Evolutionary conservation across 306 rosid genomes (phyloP).

Genomic region (Medicago arabica): DNA sequence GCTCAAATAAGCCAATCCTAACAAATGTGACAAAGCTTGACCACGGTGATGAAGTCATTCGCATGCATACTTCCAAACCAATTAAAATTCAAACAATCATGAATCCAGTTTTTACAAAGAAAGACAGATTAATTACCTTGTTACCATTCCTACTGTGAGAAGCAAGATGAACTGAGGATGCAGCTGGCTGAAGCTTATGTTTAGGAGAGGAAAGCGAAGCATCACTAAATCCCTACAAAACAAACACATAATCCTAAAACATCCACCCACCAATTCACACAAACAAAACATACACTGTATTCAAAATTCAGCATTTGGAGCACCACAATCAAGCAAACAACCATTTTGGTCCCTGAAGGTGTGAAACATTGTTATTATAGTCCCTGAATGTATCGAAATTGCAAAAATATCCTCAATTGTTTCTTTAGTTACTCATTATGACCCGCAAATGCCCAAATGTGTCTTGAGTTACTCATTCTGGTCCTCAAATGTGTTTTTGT

Average conservation of each 20-base stretch:
- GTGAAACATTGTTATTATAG: too few species aligned
- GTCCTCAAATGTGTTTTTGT: too few species aligned
- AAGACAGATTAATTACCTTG: conserved; percentile 47
- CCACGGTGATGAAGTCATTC: neutral
- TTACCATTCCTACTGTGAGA: conserved; percentile 58
- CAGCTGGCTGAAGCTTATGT: conserved; percentile 46
- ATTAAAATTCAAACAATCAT: conserved; percentile 6
- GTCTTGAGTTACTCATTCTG: too few species aligned
- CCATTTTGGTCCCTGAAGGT: too few species aligned
- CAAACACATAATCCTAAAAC: conserved; percentile 22
- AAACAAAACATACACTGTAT: neutral
- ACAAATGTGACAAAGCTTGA: conserved; percentile 9
- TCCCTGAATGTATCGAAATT: too few species aligned
- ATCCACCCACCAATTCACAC: neutral
- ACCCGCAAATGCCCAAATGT: too few species aligned
- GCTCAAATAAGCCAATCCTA: neutral
- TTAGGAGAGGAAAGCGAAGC: conserved; percentile 46
- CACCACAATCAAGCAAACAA: neutral
- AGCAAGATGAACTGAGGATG: conserved; percentile 44
- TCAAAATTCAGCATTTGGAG: neutral
- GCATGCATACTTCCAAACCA: conserved; percentile 3
- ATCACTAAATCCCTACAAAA: conserved; percentile 54
- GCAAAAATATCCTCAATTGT: too few species aligned
- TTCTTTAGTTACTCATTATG: too few species aligned
- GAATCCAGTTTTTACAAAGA: conserved; percentile 5